Base-by-base conservation (phyloP, 1,284 basidiomycete genomes). In the Ganoderma sp. region DNA sequence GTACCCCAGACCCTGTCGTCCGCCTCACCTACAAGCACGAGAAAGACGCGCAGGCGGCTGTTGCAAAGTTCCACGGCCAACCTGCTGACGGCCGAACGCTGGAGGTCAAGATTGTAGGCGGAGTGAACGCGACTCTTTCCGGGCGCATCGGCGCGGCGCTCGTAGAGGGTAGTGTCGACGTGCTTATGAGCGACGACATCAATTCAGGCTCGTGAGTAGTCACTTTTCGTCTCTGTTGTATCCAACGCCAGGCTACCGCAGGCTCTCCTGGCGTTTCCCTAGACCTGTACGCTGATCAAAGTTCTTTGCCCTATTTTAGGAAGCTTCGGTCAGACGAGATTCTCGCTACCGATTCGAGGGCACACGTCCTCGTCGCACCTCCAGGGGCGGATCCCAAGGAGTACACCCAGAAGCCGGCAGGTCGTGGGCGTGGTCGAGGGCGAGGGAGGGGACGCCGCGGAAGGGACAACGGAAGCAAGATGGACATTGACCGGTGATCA, bases 321-420 rank as follows among this genome's bases (percentile, higher is more conserved):
- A 95, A 95, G 87, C 85, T 96, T 84, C 92, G 94, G 69, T 95
- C 94, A 2, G 94, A 96, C 75, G 87, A 87, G 6, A 84, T 95
- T 54, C 78, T 94, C 63, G 81, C 83, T n/a, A 82, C 84, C 15
- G 91, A 93, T 76, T 86, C 90, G 10, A 85, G 89, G 25, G 90
- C 92, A 2, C 83, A 86, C 8, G 86, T 94, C 3, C 84, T 93
- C 34, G 82, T 91, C 43, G 88, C 88, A 39, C 91, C 91, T 0
- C 91, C 91, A 37, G 90, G 91, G 14, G 78, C 87, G 6, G 82
- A 92, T 71, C 84, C 86, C 0, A 83, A 83, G 43, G 85, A 87
- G 7, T 88, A 91, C 75, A 76, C 77, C 1, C 85, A 83, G 67
- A 74, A 70, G 67, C 77, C 45, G 0, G 32, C 75, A 60, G 81